Conservation (phyloP, 441 rosid species). For the Adansonia grandidieri region DNA sequence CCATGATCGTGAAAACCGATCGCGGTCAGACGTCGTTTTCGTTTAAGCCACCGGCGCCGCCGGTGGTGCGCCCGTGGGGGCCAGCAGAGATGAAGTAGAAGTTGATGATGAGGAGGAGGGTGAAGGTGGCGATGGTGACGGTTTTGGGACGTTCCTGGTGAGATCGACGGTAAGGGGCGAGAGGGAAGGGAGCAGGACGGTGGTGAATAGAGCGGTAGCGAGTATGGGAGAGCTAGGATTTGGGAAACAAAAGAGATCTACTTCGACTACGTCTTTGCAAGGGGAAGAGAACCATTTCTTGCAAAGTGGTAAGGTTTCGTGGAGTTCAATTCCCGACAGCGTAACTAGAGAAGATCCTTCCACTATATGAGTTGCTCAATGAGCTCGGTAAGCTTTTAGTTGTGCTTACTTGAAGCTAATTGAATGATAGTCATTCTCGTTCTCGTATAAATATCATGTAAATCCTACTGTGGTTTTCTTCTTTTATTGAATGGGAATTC, state of each 20-base stretch:
- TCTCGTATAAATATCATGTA: neutral
- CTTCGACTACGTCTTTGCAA: conserved; percentile 48
- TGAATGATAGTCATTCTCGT: conserved; percentile 7
- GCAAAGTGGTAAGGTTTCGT: conserved; percentile 62
- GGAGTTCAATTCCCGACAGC: conserved; percentile 87
- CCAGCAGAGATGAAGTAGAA: conserved; percentile 29
- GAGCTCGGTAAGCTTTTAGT: conserved; percentile 72
- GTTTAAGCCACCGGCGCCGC: conserved; percentile 33
- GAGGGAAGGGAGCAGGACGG: conserved; percentile 45
- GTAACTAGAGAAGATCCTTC: conserved; percentile 89
- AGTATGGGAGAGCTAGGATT: conserved; percentile 69
- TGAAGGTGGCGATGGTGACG: conserved; percentile 47
- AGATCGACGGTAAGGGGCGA: conserved; percentile 45
- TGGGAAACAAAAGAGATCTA: conserved; percentile 56
- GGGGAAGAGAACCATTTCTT: conserved; percentile 49
- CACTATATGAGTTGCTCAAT: conserved; percentile 84
- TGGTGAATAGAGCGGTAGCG: conserved; percentile 87
- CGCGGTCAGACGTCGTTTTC: conserved; percentile 37
- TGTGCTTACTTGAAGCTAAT: neutral
- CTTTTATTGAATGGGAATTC: neutral
- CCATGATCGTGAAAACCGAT: conserved; percentile 73
- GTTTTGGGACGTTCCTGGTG: conserved; percentile 75
- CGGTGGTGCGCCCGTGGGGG: conserved; percentile 37
- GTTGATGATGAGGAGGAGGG: conserved; percentile 51
- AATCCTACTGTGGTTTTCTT: neutral